Evolutionary conservation across 1,284 basidiomycete genomes (phyloP).

Genomic region (Mycosarcoma maydis): DNA sequence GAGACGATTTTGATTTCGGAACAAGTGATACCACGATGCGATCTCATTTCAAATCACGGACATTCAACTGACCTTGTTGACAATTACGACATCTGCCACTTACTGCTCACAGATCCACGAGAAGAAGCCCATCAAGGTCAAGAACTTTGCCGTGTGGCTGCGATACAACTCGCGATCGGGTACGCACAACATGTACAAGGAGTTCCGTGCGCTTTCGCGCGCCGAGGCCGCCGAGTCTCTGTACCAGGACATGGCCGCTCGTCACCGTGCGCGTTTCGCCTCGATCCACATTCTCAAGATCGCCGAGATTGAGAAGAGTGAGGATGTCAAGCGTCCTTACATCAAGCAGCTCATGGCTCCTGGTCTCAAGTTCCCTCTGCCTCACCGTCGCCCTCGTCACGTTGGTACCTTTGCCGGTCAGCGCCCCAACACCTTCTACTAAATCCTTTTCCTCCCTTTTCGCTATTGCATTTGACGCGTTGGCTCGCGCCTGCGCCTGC

Average conservation of each 20-base stretch:
- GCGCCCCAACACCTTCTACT: conserved; percentile 69
- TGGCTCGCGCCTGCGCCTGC: too few species aligned
- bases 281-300: conserved; percentile 97
- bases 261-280: conserved; percentile 98
- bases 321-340: conserved; percentile 85
- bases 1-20: too few species aligned
- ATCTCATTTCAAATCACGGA: too few species aligned
- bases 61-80: too few species aligned
- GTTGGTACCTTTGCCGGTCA: conserved; percentile 68
- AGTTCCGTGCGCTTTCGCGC: conserved; percentile 95
- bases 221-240: conserved; percentile 94
- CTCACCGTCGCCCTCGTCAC: conserved; percentile 77
- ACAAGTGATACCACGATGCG: too few species aligned
- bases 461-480: conserved; percentile 12
- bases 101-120: conserved; percentile 71
- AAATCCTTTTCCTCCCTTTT: conserved; percentile 16
- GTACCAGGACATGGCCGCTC: conserved; percentile 99
- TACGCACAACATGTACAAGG: conserved; percentile 74
- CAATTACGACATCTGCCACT: too few species aligned
- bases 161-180: conserved; percentile 77
- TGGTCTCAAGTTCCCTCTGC: conserved; percentile 95
- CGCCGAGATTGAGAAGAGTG: conserved; percentile 89
- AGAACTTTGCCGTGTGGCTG: conserved; percentile 99
- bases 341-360: conserved; percentile 94
- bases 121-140: conserved; percentile 96